Percentiles rank a stretch among this genome's conserved stretches.
These are phyloP conservation scores for Cardamine occulta DNA, from an alignment of 345 rosid species.

Conservation along the genomic window DNA sequence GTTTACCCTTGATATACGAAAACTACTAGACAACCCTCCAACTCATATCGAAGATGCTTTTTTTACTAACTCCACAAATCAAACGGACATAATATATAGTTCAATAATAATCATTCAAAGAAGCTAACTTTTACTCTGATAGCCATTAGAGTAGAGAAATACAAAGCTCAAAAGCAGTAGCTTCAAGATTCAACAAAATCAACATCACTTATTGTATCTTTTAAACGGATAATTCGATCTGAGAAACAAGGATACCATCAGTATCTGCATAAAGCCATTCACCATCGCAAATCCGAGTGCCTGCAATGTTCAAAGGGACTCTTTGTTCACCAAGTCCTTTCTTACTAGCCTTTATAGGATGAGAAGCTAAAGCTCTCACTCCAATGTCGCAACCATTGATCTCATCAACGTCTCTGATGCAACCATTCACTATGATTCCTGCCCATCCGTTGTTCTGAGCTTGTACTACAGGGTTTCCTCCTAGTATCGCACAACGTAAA, in stretches of 20 bases:
- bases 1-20: background rate
- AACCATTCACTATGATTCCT: constrained; percentile 76
- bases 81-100: background rate
- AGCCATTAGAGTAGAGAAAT: constrained; percentile 13
- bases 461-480: constrained; percentile 85
- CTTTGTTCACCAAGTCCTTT: constrained; percentile 71
- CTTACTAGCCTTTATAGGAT: constrained; percentile 82
- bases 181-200: constrained; percentile 7
- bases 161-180: constrained; percentile 16
- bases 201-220: background rate
- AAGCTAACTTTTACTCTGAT: background rate
- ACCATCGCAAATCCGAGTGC: constrained; percentile 72
- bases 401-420: constrained; percentile 82
- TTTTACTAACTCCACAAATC: constrained; percentile 4
- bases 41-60: background rate
- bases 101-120: constrained; percentile 4
- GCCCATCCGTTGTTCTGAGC: constrained; percentile 93
- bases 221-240: constrained; percentile 58
- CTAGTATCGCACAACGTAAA: constrained; percentile 70
- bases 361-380: constrained; percentile 78
- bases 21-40: background rate
- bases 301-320: constrained; percentile 66
- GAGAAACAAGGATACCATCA: constrained; percentile 77
- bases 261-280: constrained; percentile 92
- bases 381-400: constrained; percentile 88